A percentile compares a stretch with the other conserved stretches of the same genome.
These are phyloP conservation scores for Mycena sp. DNA, from an alignment of 1,284 basidiomycete species.

Conservation along the genomic window DNA sequence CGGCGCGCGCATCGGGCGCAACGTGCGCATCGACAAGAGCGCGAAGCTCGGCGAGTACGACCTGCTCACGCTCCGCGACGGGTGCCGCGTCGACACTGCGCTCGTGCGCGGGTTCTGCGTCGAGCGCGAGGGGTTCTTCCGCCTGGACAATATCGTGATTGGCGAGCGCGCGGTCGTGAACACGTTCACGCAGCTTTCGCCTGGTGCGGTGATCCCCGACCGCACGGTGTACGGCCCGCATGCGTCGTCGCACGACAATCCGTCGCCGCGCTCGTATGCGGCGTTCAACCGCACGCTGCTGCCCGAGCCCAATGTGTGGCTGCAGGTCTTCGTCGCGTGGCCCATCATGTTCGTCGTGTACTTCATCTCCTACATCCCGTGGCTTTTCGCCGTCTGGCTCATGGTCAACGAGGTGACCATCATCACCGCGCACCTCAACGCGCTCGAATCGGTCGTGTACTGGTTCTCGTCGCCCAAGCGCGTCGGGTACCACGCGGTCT, in stretches of 20 bases:
- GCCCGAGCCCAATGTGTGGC: constrained; percentile 41
- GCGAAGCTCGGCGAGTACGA: constrained; percentile 53
- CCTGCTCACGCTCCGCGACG: constrained; percentile 51
- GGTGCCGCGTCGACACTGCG: constrained; percentile 50
- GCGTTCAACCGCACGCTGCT: constrained; percentile 49
- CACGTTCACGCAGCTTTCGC: constrained; percentile 52
- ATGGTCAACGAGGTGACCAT: constrained; percentile 45
- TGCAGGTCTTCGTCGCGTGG: constrained; percentile 47
- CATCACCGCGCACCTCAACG: constrained; percentile 35
- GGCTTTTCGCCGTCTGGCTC: constrained; percentile 48
- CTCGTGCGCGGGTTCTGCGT: constrained; percentile 55
- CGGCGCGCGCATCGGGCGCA: constrained; percentile 51
- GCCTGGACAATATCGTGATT: constrained; percentile 48
- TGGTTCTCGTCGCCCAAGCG: constrained; percentile 52
- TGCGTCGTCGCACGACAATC: constrained; percentile 50
- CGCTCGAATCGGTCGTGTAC: constrained; percentile 49
- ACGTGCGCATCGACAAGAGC: constrained; percentile 48
- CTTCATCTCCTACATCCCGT: constrained; percentile 46
- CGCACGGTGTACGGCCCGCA: constrained; percentile 54
- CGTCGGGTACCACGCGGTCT: constrained; percentile 49
- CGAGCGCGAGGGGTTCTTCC: constrained; percentile 53
- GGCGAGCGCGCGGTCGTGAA: constrained; percentile 51
- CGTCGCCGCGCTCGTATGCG: constrained; percentile 46
- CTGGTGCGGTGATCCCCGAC: constrained; percentile 48
- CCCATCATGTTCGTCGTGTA: constrained; percentile 48